phyloP scores from a whole-genome alignment of 768 basidiomycete genomes.

The Naganishia kalamii region DNA sequence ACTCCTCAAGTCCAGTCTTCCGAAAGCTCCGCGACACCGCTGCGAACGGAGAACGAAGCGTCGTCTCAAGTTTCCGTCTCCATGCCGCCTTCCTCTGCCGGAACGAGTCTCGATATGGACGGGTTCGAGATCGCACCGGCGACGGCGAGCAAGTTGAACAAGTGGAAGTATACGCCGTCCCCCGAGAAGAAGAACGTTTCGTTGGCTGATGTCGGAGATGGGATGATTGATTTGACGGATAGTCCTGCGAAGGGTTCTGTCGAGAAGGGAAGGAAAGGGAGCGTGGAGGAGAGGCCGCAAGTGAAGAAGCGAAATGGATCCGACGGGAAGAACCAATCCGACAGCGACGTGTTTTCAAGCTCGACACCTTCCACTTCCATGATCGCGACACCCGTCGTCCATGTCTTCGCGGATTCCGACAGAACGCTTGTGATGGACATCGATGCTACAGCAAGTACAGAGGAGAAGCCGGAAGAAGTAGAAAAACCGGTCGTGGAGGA shows the following conservation, averaged over 20 bases:
- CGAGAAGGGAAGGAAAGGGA: no score
- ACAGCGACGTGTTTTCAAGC: background rate
- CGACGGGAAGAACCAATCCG: background rate
- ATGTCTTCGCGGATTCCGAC: background rate
- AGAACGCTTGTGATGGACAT: background rate
- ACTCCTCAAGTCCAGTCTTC: background rate
- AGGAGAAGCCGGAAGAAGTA: background rate
- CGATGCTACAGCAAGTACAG: background rate
- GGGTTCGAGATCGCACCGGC: conserved; percentile 11
- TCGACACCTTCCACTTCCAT: background rate
- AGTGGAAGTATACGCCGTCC: background rate
- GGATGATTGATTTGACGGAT: conserved; percentile 1
- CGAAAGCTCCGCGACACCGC: background rate
- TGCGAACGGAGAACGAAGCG: background rate
- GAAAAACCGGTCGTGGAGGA: background rate
- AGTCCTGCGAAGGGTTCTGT: background rate
- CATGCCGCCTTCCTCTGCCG: background rate
- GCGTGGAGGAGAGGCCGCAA: no score
- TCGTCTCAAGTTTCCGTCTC: background rate
- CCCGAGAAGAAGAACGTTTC: background rate
- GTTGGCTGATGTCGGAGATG: background rate
- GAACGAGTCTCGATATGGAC: background rate
- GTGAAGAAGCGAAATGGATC: background rate
- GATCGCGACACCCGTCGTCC: background rate
- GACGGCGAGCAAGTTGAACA: background rate